These are phyloP conservation scores for Saturnispora hagleri DNA, from an alignment of 805 yeast genomes.

Conservation along the genomic window DNA sequence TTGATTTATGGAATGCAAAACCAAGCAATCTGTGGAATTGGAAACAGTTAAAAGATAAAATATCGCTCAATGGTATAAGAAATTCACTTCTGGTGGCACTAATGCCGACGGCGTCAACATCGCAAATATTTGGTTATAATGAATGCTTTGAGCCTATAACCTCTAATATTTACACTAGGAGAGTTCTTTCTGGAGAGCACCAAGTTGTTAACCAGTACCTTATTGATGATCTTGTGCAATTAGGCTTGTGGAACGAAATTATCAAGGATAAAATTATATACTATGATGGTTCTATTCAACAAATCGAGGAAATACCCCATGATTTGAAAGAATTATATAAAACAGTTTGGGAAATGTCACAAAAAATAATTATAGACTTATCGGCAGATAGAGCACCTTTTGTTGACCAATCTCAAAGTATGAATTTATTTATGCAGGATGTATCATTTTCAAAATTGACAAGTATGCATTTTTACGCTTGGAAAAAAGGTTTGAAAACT, in stretches of 20 bases:
- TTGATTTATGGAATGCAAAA: slow-evolving; percentile 74
- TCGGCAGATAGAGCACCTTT: slow-evolving; percentile 71
- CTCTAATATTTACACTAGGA: slow-evolving; percentile 81
- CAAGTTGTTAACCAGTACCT: slow-evolving; percentile 87
- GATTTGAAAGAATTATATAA: slow-evolving; percentile 72
- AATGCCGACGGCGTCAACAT: slow-evolving; percentile 98
- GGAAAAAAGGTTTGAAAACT: slow-evolving; percentile 97
- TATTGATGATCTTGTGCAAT: slow-evolving; percentile 67
- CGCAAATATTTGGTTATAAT: slow-evolving; percentile 86
- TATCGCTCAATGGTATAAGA: slow-evolving; percentile 61
- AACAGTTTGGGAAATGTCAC: slow-evolving; percentile 96
- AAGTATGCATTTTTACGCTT: slow-evolving; percentile 96
- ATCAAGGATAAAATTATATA: slow-evolving; percentile 71
- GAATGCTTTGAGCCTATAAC: slow-evolving; percentile 97
- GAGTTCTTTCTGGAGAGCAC: slow-evolving; percentile 89
- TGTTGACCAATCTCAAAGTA: slow-evolving; percentile 84
- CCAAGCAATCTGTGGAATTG: slow-evolving; percentile 87
- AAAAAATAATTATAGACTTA: slow-evolving; percentile 76
- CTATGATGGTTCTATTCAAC: slow-evolving; percentile 80
- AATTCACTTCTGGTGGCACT: slow-evolving; percentile 88
- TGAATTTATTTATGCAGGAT: slow-evolving; percentile 78
- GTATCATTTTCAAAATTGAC: slow-evolving; percentile 97
- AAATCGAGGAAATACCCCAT: slow-evolving; percentile 62
- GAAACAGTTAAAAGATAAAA: slow-evolving; percentile 55
- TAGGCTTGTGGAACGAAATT: slow-evolving; percentile 75